A percentile compares a stretch with the other conserved stretches of the same genome.
phyloP scores from a whole-genome alignment of 257 asterid species.

The Plantago ovata region DNA sequence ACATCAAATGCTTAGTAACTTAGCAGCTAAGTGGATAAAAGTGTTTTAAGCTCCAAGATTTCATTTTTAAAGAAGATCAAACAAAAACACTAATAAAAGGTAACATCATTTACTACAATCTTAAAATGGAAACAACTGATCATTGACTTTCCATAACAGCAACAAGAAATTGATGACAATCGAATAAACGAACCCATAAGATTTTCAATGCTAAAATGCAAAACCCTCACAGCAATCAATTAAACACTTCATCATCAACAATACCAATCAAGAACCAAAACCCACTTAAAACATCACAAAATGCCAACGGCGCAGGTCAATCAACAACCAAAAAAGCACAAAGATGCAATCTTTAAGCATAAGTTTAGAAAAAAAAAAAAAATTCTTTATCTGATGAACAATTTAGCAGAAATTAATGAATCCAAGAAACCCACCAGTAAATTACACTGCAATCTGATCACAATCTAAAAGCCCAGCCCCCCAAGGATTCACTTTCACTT shows the following conservation, averaged over 20 bases:
- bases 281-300: slow-evolving; percentile 1
- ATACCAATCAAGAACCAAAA: slow-evolving; percentile 19
- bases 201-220: neutral
- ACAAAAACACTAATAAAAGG: neutral
- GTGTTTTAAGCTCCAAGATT: too few species aligned
- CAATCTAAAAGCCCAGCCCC: slow-evolving; percentile 18
- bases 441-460: slow-evolving; percentile 24
- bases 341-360: slow-evolving; percentile 13
- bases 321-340: slow-evolving; percentile 20
- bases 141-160: slow-evolving; percentile 21
- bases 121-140: slow-evolving; percentile 7
- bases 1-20: neutral
- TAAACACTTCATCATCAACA: slow-evolving; percentile 18
- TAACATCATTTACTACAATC: slow-evolving; percentile 5
- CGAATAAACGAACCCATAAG: slow-evolving; percentile 19
- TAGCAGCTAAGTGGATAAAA: neutral
- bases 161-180: neutral
- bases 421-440: slow-evolving; percentile 33
- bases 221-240: slow-evolving; percentile 22
- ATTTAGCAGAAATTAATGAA: neutral
- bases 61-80: neutral
- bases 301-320: slow-evolving; percentile 21
- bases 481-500: slow-evolving; percentile 10
- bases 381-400: neutral
- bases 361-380: slow-evolving; percentile 7